A percentile compares a stretch with the other conserved stretches of the same genome.
These are phyloP conservation scores for Decorospora gaudefroyi DNA, from an alignment of 2,329 filamentous ascomycete species.

Conservation along the genomic window DNA sequence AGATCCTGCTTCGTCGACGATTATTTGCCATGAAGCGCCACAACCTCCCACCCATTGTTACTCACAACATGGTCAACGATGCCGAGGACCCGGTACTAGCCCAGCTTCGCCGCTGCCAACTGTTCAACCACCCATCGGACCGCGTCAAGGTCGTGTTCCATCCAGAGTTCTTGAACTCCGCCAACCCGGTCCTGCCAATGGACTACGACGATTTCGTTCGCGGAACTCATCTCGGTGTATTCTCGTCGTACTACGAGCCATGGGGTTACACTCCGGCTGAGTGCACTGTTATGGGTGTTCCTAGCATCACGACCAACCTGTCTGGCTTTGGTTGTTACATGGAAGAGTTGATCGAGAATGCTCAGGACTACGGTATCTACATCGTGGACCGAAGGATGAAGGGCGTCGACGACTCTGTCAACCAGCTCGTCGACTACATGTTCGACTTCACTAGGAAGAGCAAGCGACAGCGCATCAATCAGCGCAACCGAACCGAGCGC, in stretches of 20 bases:
- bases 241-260: conserved; percentile 97
- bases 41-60: conserved; percentile 89
- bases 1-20: conserved; percentile 85
- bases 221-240: conserved; percentile 92
- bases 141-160: conserved; percentile 98
- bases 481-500: conserved; percentile 93
- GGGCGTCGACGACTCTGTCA: conserved; percentile 95
- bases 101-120: conserved; percentile 91
- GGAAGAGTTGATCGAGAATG: conserved; percentile 98
- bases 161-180: conserved; percentile 94
- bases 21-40: conserved; percentile 97
- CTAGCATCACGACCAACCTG: conserved; percentile 96
- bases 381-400: conserved; percentile 96
- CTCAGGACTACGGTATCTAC: conserved; percentile 97
- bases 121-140: conserved; percentile 94
- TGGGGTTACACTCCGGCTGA: conserved; percentile 99
- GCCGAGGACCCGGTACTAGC: conserved; percentile 90
- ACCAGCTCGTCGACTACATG: conserved; percentile 91
- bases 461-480: conserved; percentile 95
- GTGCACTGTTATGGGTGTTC: conserved; percentile 98
- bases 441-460: conserved; percentile 93
- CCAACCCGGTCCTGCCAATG: conserved; percentile 90
- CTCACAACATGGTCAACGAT: conserved; percentile 98
- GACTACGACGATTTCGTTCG: conserved; percentile 99
- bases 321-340: conserved; percentile 99